Evolutionary conservation across 164 flowering plant species (phyloP), one percentile per base, ranked within the genome.

Genomic region (Stephania cephalantha): DNA sequence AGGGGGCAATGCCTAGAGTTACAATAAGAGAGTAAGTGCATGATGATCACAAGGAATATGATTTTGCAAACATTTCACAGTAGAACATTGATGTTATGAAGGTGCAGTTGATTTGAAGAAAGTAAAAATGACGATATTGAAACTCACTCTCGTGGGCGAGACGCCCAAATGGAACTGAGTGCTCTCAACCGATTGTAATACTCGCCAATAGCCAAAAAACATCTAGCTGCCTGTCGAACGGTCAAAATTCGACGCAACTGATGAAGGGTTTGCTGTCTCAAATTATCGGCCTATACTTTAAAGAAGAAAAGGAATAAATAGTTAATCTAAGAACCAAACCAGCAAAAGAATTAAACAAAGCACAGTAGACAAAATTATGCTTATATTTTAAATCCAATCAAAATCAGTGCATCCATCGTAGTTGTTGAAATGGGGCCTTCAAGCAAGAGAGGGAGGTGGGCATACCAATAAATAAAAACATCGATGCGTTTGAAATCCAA

Each of bases 241-340:
- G 99, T 96, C 81, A 96, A 69, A 75, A 88, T 90, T 55, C 91
- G 86, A 5, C 85, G 85, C 78, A 96, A 79, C 67, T 90, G 99
- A 75, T 96, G 99, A 76, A 96, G 92, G 10, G 93, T 92, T 80
- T 96, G 95, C 69, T 94, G 98, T 81, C 99, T 89, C 79, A 96
- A 84, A 82, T 91, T 92, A 84, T 96, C 99, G 81, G 97, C 99
- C 99, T 95, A 73, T 44, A 74, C 45, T 69, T 50, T 67, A 9
- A 12, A 31, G 66, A 18, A 44, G n/a, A 61, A 18, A 13, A 61
- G 20, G 22, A 61, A 61, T 42, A 30, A 69, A 52, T 48, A 31
- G 15, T 11, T 70, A 13, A 18, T 46, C 13, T 53, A 52, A 45
- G 66, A 74, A 46, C 8, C 9, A 46, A 70, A 48, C 2, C 1